phyloP scores from a whole-genome alignment of 2,329 filamentous ascomycete species.

The Aureobasidium namibiae region DNA sequence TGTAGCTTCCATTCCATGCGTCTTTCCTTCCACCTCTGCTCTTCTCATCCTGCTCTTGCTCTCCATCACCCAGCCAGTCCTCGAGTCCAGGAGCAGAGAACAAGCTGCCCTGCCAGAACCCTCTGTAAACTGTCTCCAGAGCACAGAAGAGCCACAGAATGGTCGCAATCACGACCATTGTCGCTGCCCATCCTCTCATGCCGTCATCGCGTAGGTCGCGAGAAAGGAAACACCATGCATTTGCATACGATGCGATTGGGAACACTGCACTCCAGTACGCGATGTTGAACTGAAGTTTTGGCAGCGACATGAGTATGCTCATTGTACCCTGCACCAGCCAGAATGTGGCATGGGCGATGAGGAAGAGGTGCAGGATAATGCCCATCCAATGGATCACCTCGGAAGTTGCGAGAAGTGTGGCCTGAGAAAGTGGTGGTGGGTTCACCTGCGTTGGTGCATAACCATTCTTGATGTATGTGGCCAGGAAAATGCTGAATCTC shows the following conservation, averaged over 20 bases:
- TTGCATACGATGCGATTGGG: slow-evolving; percentile 19
- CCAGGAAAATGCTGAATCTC: slow-evolving; percentile 16
- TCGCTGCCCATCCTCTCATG: slow-evolving; percentile 21
- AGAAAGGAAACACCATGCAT: slow-evolving; percentile 17
- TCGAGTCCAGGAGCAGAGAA: slow-evolving; percentile 21
- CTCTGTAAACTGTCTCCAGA: slow-evolving; percentile 16
- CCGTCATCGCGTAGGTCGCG: slow-evolving; percentile 20
- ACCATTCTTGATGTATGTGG: slow-evolving; percentile 15
- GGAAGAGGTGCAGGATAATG: slow-evolving; percentile 17
- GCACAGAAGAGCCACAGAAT: slow-evolving; percentile 21
- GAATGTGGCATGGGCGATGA: slow-evolving; percentile 20
- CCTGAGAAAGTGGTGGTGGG: slow-evolving; percentile 13
- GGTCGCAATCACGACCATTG: slow-evolving; percentile 14
- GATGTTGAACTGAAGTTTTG: slow-evolving; percentile 19
- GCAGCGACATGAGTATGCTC: slow-evolving; percentile 13
- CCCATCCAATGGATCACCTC: slow-evolving; percentile 21
- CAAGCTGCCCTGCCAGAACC: slow-evolving; percentile 19
- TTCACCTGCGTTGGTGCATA: slow-evolving; percentile 15
- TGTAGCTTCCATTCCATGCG: neutral
- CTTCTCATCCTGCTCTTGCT: slow-evolving; percentile 14
- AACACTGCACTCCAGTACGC: slow-evolving; percentile 22
- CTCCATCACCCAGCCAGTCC: slow-evolving; percentile 15
- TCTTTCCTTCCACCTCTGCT: slow-evolving; percentile 8
- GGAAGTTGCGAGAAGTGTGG: slow-evolving; percentile 14
- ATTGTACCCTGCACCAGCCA: slow-evolving; percentile 19